A percentile compares a stretch with the other conserved stretches of the same genome.
Evolutionary conservation across 371 early-diverging fungal genomes (phyloP).

Genomic region (Mucor sp.): DNA sequence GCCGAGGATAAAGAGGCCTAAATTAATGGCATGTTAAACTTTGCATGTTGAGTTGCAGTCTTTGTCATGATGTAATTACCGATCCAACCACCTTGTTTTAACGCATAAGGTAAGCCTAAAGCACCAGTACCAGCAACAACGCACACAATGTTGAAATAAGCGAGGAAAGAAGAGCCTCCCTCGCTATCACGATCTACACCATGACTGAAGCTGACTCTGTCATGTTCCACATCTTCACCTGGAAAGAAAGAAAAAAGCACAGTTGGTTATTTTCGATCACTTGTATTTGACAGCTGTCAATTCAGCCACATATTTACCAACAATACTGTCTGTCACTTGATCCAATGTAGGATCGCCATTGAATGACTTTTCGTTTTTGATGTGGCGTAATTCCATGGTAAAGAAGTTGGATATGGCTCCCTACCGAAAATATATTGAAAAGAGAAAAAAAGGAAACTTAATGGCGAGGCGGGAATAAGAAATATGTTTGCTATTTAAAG

Average conservation of each 20-base stretch:
- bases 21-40: not conserved
- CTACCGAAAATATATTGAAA: not conserved
- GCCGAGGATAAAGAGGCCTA: conserved; percentile 40
- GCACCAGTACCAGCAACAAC: conserved; percentile 88
- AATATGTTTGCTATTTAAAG: not conserved
- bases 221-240: conserved; percentile 6
- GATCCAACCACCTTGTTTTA: conserved; percentile 85
- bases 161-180: conserved; percentile 42
- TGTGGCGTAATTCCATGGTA: conserved; percentile 11
- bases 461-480: not conserved
- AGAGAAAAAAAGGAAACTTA: conserved; percentile 8
- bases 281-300: not conserved
- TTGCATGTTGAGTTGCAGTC: not conserved
- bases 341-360: conserved; percentile 7
- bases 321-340: conserved; percentile 11
- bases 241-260: not conserved
- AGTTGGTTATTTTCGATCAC: not conserved
- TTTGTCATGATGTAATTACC: conserved; percentile 32
- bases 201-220: conserved; percentile 29
- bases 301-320: conserved; percentile 7
- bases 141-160: conserved; percentile 73
- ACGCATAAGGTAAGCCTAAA: conserved; percentile 80
- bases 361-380: conserved; percentile 13
- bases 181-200: conserved; percentile 35
- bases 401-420: not conserved